Evolutionary conservation across 1,139 yeast genomes (phyloP).

Genomic region (Yamadazyma mexicana): DNA sequence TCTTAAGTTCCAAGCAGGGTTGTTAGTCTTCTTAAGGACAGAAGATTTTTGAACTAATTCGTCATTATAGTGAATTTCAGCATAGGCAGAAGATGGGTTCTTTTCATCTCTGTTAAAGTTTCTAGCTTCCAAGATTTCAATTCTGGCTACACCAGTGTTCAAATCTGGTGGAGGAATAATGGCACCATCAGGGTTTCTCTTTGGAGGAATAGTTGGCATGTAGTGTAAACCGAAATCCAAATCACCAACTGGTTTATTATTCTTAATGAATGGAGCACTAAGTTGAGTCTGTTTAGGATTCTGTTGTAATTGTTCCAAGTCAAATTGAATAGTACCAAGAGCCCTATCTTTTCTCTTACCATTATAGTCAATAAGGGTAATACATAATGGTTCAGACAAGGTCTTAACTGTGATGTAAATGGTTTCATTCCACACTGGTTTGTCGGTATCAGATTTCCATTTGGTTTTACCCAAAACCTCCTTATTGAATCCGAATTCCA

Average conservation of each 20-base stretch:
- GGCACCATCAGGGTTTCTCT: constrained; percentile 80
- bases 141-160: constrained; percentile 84
- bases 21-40: constrained; percentile 59
- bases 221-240: constrained; percentile 68
- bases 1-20: constrained; percentile 66
- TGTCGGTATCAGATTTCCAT: constrained; percentile 59
- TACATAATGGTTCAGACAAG: constrained; percentile 75
- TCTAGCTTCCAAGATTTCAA: constrained; percentile 54
- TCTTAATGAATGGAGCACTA: constrained; percentile 63
- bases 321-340: constrained; percentile 76
- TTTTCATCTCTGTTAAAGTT: constrained; percentile 35
- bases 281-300: constrained; percentile 54
- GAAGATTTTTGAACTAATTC: constrained; percentile 58
- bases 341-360: constrained; percentile 77
- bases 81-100: constrained; percentile 60
- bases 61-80: constrained; percentile 67
- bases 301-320: constrained; percentile 64
- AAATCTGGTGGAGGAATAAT: constrained; percentile 85
- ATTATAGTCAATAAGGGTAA: constrained; percentile 71
- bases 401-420: constrained; percentile 68
- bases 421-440: constrained; percentile 85
- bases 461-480: constrained; percentile 66
- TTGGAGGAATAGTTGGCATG: constrained; percentile 79
- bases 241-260: constrained; percentile 79
- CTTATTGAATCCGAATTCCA: constrained; percentile 64